These are phyloP conservation scores for Boletus barrowsii DNA, from an alignment of 768 basidiomycete species.

Conservation along the genomic window DNA sequence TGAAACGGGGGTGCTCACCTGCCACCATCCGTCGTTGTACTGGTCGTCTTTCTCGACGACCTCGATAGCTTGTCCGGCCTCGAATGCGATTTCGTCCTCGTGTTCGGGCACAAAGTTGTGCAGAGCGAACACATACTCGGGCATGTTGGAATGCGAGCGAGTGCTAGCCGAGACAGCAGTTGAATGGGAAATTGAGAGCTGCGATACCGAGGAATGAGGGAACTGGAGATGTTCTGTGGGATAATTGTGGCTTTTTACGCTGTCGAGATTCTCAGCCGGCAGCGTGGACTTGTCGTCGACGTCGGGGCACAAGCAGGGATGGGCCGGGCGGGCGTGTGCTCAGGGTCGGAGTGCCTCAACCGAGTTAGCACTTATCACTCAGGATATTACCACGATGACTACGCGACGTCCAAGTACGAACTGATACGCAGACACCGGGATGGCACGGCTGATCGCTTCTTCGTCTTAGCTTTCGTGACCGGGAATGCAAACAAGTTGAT, in stretches of 20 bases:
- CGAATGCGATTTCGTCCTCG: conserved; percentile 88
- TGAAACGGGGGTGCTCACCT: conserved; percentile 39
- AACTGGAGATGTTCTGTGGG: background rate
- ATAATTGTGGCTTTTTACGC: conserved; percentile 2
- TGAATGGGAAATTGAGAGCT: no score
- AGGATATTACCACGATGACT: conserved; percentile 13
- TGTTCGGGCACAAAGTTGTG: conserved; percentile 91
- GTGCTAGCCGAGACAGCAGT: background rate
- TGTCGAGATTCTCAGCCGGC: conserved; percentile 3
- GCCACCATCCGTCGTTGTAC: conserved; percentile 97
- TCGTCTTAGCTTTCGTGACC: conserved; percentile 83
- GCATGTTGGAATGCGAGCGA: conserved; percentile 41
- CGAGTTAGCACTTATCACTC: background rate
- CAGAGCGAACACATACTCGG: conserved; percentile 82
- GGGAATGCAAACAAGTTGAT: conserved; percentile 90
- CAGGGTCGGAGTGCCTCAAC: background rate
- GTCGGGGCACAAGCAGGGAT: conserved; percentile 13
- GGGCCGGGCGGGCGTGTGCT: background rate
- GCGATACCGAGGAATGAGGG: no score
- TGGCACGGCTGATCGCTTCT: conserved; percentile 7
- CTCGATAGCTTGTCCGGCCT: conserved; percentile 81
- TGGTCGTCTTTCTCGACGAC: conserved; percentile 91
- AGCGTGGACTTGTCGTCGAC: conserved; percentile 9
- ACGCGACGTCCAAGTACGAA: conserved; percentile 25
- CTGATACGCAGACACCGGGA: background rate